Conservation (phyloP, 768 basidiomycete species). For the Xerocomellus chrysenteron region DNA sequence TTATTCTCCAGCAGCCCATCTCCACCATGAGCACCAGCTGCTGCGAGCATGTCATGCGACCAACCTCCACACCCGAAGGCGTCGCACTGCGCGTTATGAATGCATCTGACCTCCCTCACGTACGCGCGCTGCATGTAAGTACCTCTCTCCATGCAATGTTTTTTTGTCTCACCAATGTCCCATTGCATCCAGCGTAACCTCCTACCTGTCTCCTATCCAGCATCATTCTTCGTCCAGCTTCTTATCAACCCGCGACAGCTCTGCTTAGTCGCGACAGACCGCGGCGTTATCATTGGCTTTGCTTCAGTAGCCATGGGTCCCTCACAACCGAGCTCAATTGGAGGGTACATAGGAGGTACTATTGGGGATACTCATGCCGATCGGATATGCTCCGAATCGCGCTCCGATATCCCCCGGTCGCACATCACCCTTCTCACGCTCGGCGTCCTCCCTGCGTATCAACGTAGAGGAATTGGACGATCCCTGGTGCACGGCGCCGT, state of each 20-base stretch:
- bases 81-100: constrained; percentile 28
- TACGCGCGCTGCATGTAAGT: constrained; percentile 29
- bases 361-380: background rate
- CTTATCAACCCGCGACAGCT: constrained; percentile 30
- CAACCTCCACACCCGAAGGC: constrained; percentile 2
- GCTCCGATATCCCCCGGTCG: constrained; percentile 10
- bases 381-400: background rate
- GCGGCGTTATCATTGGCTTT: constrained; percentile 24
- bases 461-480: constrained; percentile 30
- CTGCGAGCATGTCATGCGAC: background rate
- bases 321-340: background rate
- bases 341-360: background rate
- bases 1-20: background rate
- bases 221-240: constrained; percentile 33
- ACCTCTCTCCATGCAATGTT: background rate
- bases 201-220: constrained; percentile 28
- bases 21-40: constrained; percentile 9
- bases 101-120: constrained; percentile 26
- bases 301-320: constrained; percentile 25
- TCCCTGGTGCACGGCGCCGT: constrained; percentile 29
- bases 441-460: constrained; percentile 28
- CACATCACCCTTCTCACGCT: constrained; percentile 31
- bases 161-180: constrained; percentile 1
- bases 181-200: constrained; percentile 19
- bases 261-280: constrained; percentile 29